Percentiles rank a stretch among this genome's conserved stretches.
Evolutionary conservation across 352 stramenopile species (phyloP).

Genomic region (Plasmopara muralis): DNA sequence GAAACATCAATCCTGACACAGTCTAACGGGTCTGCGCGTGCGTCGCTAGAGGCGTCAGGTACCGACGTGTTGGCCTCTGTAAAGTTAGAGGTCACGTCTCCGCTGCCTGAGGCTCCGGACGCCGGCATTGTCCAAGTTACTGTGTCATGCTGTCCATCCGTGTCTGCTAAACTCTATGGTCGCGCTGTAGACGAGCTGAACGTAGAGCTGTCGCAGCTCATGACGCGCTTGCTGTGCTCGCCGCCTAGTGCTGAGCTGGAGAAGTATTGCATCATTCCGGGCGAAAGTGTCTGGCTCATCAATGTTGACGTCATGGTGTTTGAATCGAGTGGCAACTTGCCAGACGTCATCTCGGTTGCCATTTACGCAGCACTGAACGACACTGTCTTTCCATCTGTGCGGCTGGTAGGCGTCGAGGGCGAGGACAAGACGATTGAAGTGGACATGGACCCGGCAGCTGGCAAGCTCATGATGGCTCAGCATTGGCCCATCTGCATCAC

Average conservation of each 20-base stretch:
- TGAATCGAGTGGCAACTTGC: conserved; percentile 68
- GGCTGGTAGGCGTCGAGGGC: conserved; percentile 60
- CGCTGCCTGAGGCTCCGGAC: conserved; percentile 37
- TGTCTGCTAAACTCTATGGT: conserved; percentile 65
- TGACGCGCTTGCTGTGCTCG: conserved; percentile 60
- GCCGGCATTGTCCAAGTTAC: conserved; percentile 45
- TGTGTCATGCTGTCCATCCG: conserved; percentile 63
- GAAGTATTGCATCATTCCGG: conserved; percentile 59
- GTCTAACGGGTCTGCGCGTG: conserved; percentile 70
- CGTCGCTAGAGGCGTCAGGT: conserved; percentile 52
- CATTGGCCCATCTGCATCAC: conserved; percentile 72
- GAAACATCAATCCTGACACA: conserved; percentile 70
- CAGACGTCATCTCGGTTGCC: conserved; percentile 70
- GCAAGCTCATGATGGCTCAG: conserved; percentile 41
- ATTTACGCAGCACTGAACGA: conserved; percentile 77
- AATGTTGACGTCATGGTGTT: conserved; percentile 76
- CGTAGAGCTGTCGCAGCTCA: conserved; percentile 69
- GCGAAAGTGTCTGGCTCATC: conserved; percentile 67
- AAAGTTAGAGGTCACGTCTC: conserved; percentile 62
- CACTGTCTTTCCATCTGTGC: conserved; percentile 68
- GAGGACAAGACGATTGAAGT: conserved; percentile 76
- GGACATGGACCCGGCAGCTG: conserved; percentile 57
- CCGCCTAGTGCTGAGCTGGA: conserved; percentile 45
- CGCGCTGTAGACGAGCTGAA: conserved; percentile 71
- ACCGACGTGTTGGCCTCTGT: conserved; percentile 75